A percentile compares a stretch with the other conserved stretches of the same genome.
Evolutionary conservation across 1,284 basidiomycete genomes (phyloP).

Genomic region (Rhodotorula mucilaginosa): DNA sequence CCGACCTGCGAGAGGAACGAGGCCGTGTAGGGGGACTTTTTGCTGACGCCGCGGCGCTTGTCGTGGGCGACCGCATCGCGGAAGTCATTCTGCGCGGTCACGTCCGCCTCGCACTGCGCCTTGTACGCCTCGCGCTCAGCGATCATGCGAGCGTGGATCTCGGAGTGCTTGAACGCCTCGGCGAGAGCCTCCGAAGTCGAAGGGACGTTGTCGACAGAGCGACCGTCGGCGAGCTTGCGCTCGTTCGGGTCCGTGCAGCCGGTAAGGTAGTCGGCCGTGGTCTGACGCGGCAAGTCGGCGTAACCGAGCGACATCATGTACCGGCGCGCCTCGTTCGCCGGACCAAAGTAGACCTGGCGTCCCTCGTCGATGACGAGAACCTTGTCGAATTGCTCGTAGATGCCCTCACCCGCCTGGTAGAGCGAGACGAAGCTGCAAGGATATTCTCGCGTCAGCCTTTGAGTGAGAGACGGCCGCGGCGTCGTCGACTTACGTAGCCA

Average conservation of each 20-base stretch:
- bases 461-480: conserved; percentile 25
- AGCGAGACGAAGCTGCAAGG: conserved; percentile 22
- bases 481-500: conserved; percentile 42
- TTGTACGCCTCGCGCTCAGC: conserved; percentile 65
- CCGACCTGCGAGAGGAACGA: conserved; percentile 70
- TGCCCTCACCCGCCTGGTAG: conserved; percentile 60
- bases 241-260: conserved; percentile 74
- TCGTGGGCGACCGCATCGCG: conserved; percentile 61
- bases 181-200: conserved; percentile 71
- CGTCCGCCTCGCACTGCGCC: conserved; percentile 55
- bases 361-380: conserved; percentile 75
- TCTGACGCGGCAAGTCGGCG: conserved; percentile 61
- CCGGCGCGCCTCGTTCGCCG: conserved; percentile 66
- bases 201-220: conserved; percentile 64
- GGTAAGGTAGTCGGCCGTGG: conserved; percentile 74
- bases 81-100: conserved; percentile 62
- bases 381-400: conserved; percentile 68
- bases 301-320: conserved; percentile 63
- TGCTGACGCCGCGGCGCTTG: conserved; percentile 77
- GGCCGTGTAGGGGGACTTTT: conserved; percentile 82
- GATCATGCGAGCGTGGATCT: conserved; percentile 56
- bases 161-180: conserved; percentile 62
- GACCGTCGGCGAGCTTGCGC: conserved; percentile 73
- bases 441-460: neutral
- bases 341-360: conserved; percentile 79